Evolutionary conservation across 31 red algal species (phyloP).

Genomic region (Odonthalia washingtoniensis): DNA sequence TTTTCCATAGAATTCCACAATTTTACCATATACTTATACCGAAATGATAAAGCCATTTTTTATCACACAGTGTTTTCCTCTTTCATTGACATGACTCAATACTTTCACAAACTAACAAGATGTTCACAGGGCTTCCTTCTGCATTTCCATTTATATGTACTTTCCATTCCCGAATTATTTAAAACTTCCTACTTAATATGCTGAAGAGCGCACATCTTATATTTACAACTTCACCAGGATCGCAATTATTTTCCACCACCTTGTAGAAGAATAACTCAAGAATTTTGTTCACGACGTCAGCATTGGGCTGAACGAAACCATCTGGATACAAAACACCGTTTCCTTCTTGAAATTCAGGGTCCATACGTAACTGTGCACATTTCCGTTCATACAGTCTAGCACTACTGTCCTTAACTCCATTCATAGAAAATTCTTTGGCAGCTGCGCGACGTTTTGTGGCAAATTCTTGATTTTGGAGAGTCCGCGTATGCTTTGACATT

Average conservation of each 20-base stretch:
- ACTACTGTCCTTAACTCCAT: no score
- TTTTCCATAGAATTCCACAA: background rate
- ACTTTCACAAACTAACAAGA: no score
- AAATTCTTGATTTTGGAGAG: no score
- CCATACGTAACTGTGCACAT: background rate
- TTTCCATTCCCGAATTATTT: constrained; percentile 12
- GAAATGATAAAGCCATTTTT: background rate
- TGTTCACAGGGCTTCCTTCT: background rate
- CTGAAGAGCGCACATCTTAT: constrained; percentile 22
- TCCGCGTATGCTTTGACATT: no score
- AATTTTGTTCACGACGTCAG: background rate
- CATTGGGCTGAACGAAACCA: background rate
- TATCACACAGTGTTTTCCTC: constrained; percentile 10
- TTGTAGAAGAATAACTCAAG: background rate
- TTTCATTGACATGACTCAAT: background rate
- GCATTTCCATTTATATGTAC: background rate
- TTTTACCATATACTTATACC: constrained; percentile 25
- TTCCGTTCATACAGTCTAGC: no score
- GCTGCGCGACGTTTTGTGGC: no score
- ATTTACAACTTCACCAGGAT: background rate
- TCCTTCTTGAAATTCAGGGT: no score
- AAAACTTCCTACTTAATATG: background rate
- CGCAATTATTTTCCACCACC: background rate
- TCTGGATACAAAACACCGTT: background rate
- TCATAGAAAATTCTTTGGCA: no score